Evolutionary conservation across 176 grass and related monocot genomes (phyloP), one percentile per base, ranked within the genome.

Genomic region (Avena atlantica): DNA sequence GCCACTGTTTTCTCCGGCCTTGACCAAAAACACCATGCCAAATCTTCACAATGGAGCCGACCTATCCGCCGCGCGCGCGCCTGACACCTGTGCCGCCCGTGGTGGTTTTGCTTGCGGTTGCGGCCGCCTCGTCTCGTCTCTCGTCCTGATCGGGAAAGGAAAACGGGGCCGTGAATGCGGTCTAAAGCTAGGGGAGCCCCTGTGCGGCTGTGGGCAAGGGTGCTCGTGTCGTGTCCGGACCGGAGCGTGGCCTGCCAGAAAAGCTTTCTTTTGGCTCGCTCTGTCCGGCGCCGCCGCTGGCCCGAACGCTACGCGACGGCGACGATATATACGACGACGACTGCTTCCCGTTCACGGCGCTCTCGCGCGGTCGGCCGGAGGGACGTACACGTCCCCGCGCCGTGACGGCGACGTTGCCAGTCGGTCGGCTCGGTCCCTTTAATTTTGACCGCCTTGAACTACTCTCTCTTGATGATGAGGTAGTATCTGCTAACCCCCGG

Each of bases 341-440:
- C 89, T n/a, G 63, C 53, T 78, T 86, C 84, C 61, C 12, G 4
- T 78, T 55, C 37, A 2, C 72, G 63, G 84, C 63, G 89, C 84
- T 24, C 24, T 40, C 27, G 36, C 64, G 11, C 76, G 68, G 70
- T 2, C 45, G 45, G 45, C 24, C 13, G 12, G 60, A 51, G 25
- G 0, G 17, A n/a, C n/a, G n/a, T n/a, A n/a, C n/a, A n/a, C n/a
- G n/a, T 72, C 61, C 13, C 25, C 48, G 34, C 59, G 49, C 12
- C 52, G 13, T 42, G 74, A 78, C 74, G 25, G 63, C 64, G 62
- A 78, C 76, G 27, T 55, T 0, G 50, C 59, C 40, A 42, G 40
- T 8, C 40, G 0, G 40, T 40, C 37, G 37, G 5, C 6, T 40
- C 37, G 37, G 0, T 8, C 5, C 6, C 5, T 42, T n/a, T n/a